Conservation (phyloP, 202 grass and related monocot species). For the Zizania palustris region DNA sequence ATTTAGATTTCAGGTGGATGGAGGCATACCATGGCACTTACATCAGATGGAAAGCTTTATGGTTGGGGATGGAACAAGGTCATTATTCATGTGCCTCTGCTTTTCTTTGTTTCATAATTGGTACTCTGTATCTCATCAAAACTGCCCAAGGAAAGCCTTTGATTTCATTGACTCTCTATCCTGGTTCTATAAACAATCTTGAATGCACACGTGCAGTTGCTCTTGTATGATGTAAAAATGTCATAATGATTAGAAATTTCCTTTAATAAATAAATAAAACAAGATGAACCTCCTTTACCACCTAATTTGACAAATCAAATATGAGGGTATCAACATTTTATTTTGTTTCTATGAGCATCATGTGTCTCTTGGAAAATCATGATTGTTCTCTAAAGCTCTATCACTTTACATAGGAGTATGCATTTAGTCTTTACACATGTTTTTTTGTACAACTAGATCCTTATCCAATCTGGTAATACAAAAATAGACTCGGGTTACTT, state of each 20-base stretch:
- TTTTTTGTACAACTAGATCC: neutral
- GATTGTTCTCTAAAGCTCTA: neutral
- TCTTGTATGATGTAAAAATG: neutral
- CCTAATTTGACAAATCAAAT: neutral
- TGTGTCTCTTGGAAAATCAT: neutral
- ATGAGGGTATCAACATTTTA: neutral
- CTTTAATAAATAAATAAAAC: neutral
- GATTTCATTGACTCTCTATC: constrained; percentile 12
- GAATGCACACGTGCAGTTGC: neutral
- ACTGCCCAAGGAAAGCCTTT: constrained; percentile 8
- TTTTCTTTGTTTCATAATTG: constrained; percentile 18
- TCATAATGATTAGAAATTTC: neutral
- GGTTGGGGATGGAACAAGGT: constrained; percentile 99
- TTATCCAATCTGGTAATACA: neutral
- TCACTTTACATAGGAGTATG: neutral
- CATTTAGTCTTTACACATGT: neutral
- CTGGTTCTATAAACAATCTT: neutral
- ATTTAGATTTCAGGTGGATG: constrained; percentile 98
- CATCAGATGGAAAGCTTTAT: constrained; percentile 91
- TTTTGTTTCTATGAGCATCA: constrained; percentile 25
- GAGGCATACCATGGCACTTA: constrained; percentile 98
- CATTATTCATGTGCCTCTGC: constrained; percentile 30
- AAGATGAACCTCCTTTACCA: neutral
- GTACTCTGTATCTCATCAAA: constrained; percentile 18
- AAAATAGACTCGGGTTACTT: neutral